Base-by-base conservation (phyloP, 352 stramenopile species). In the Plasmopara viticola region DNA sequence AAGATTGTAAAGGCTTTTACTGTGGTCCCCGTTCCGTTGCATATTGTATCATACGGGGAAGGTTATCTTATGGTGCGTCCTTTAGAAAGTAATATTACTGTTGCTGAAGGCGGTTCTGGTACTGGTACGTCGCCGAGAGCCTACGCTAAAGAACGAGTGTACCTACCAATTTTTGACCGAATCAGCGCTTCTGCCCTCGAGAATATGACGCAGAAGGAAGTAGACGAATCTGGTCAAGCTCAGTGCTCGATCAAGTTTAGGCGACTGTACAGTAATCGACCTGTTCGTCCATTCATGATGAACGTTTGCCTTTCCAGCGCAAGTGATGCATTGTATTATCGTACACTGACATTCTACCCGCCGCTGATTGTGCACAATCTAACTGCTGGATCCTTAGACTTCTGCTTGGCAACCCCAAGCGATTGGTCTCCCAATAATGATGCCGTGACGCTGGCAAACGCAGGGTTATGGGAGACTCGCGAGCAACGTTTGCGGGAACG, bases 231-330 rank as follows among this genome's bases (percentile, higher is more conserved):
- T 15, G 59, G 44, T 6, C 50, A 65, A 37, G 49, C 59, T 1
- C 58, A 78, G 35, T 77, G 70, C 31, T 72, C 67, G 5, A 78
- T 92, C 61, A 93, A 89, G 48, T 93, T 93, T 39, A 78, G 84
- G 54, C 72, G 82, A 42, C 53, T 93, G 29, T 79, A 84, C 38
- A 83, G 72, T 25, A 74, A 93, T 54, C 78, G 79, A 5, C 79
- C 82, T 7, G 82, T 92, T 25, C 75, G 82, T 48, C 82, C 82
- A 35, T 90, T 92, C 49, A 84, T 89, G 68, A 82, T 90, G 74
- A 81, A 64, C 44, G 74, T 71, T 20, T 86, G 64, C 8, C 50
- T 91, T 6, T 79, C 73, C 4, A 84, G 52, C 43, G 64, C 70
- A 9, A 85, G 64, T 43, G 68, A 60, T 48, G 78, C 71, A 15